These are phyloP conservation scores for Tremella yokohamensis DNA, from an alignment of 768 basidiomycete genomes.

Conservation along the genomic window DNA sequence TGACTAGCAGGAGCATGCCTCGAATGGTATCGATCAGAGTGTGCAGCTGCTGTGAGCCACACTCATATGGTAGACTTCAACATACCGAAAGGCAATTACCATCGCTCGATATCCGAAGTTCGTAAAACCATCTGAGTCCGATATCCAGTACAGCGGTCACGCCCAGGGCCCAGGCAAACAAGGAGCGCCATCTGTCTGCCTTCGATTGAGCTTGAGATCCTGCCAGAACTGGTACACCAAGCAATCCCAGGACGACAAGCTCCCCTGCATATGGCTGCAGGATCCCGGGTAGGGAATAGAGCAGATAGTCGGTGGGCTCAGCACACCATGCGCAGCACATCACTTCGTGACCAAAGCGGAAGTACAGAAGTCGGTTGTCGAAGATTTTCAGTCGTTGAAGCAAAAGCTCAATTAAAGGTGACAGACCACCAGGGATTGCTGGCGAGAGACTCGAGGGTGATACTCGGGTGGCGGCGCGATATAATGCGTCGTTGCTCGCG, in stretches of 20 bases:
- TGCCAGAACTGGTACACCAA: slow-evolving; percentile 6
- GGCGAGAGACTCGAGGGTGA: neutral
- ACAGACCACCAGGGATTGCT: neutral
- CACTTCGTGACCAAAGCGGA: slow-evolving; percentile 36
- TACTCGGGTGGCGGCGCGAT: slow-evolving; percentile 15
- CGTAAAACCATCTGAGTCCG: slow-evolving; percentile 29
- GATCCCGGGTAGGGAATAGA: slow-evolving; percentile 20
- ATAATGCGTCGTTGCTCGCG: slow-evolving; percentile 20
- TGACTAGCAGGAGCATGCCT: slow-evolving; percentile 19
- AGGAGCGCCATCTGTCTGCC: slow-evolving; percentile 21
- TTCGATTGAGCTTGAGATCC: slow-evolving; percentile 7
- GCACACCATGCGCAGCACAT: slow-evolving; percentile 33
- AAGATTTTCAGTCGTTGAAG: slow-evolving; percentile 29
- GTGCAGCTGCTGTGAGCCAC: slow-evolving; percentile 20
- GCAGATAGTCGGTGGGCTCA: slow-evolving; percentile 18
- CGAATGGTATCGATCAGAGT: slow-evolving; percentile 33
- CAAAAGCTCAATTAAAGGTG: slow-evolving; percentile 25
- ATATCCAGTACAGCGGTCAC: slow-evolving; percentile 16
- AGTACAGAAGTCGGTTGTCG: slow-evolving; percentile 35
- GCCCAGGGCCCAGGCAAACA: slow-evolving; percentile 23
- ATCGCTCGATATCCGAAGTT: slow-evolving; percentile 21
- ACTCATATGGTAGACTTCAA: neutral
- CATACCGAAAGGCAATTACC: slow-evolving; percentile 36
- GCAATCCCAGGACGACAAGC: slow-evolving; percentile 19
- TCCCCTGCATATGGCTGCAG: slow-evolving; percentile 24